Conservation (phyloP, 2,329 filamentous ascomycete species). For the Scytalidium sp. region DNA sequence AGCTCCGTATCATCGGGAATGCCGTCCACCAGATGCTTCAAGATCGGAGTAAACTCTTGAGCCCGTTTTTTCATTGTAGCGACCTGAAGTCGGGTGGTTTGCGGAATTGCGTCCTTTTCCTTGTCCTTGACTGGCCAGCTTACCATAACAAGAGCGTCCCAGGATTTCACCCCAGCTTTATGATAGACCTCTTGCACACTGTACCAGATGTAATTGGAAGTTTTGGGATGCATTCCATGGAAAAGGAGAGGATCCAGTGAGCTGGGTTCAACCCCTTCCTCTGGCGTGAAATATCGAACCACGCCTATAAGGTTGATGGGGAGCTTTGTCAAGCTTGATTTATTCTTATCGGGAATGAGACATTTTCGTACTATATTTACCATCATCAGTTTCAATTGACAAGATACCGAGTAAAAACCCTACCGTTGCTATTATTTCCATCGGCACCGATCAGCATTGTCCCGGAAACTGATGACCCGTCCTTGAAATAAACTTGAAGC, state of each 20-base stretch:
- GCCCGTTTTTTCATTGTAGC: conserved; percentile 34
- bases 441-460: conserved; percentile 38
- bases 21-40: not conserved
- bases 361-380: conserved; percentile 26
- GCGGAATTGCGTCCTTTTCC: conserved; percentile 30
- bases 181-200: conserved; percentile 40
- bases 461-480: conserved; percentile 29
- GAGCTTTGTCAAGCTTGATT: conserved; percentile 26
- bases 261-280: conserved; percentile 36
- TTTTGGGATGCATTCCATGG: conserved; percentile 49
- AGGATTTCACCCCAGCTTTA: conserved; percentile 33
- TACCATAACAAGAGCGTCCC: conserved; percentile 41
- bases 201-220: conserved; percentile 49
- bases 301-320: conserved; percentile 37
- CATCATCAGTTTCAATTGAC: no score
- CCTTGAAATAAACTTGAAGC: conserved; percentile 22
- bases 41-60: not conserved
- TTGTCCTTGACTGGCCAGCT: conserved; percentile 40
- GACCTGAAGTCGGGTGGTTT: conserved; percentile 29
- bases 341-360: conserved; percentile 29
- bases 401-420: not conserved
- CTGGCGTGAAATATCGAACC: conserved; percentile 33
- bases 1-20: conserved; percentile 8
- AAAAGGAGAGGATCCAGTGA: conserved; percentile 52
- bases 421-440: conserved; percentile 31